A percentile compares a stretch with the other conserved stretches of the same genome.
Conservation (phyloP, 345 rosid species). For the Eucalyptus camaldulensis region DNA sequence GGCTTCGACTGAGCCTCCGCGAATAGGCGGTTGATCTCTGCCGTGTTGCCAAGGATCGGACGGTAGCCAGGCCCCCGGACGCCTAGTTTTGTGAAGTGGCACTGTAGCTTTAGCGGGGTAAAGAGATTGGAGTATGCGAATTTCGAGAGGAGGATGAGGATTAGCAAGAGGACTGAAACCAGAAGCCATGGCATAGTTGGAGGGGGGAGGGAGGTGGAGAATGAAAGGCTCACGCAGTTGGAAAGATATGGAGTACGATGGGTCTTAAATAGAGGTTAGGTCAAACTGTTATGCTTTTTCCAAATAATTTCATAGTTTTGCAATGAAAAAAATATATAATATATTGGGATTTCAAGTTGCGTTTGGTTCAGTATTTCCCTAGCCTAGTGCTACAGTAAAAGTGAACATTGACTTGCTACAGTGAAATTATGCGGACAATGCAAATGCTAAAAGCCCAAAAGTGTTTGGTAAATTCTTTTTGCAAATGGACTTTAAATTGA, state of each 20-base stretch:
- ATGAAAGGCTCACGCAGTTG: too few relatives aligned
- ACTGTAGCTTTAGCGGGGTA: conserved; percentile 46
- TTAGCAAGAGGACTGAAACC: background rate
- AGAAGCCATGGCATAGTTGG: conserved; percentile 1
- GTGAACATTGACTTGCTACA: too few relatives aligned
- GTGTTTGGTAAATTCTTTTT: too few relatives aligned
- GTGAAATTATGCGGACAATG: too few relatives aligned
- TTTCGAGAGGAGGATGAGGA: conserved; percentile 17
- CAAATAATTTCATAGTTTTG: background rate
- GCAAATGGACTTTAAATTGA: too few relatives aligned
- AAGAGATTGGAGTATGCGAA: conserved; percentile 21
- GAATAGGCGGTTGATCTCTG: conserved; percentile 26
- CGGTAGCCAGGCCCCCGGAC: conserved; percentile 50
- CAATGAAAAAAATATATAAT: background rate
- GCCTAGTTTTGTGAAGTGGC: conserved; percentile 35
- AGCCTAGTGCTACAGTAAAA: too few relatives aligned
- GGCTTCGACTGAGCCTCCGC: conserved; percentile 34
- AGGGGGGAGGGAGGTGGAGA: background rate
- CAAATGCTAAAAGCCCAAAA: accelerated
- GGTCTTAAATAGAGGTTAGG: background rate
- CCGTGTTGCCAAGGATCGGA: conserved; percentile 44
- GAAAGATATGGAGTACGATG: background rate
- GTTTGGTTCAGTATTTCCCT: too few relatives aligned
- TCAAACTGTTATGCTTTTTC: background rate
- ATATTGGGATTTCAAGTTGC: accelerated